A percentile compares a stretch with the other conserved stretches of the same genome.
phyloP scores from a whole-genome alignment of 345 rosid genomes.

The Chamaenerion angustifolium region DNA sequence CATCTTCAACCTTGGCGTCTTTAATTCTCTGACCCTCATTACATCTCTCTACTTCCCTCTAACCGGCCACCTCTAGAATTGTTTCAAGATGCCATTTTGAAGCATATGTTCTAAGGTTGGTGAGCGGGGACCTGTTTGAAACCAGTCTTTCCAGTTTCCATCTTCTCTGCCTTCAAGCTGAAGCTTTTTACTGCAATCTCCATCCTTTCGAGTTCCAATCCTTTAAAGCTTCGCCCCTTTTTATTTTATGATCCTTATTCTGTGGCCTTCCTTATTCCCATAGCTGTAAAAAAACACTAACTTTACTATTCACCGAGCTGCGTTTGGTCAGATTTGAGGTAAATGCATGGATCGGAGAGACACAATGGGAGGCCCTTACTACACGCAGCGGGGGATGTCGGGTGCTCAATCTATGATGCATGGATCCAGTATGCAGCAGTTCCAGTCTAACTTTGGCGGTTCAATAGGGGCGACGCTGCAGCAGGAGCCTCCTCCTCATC shows the following conservation, averaged over 20 bases:
- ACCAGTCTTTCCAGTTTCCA: slow-evolving; percentile 11
- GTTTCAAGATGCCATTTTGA: too few relatives aligned
- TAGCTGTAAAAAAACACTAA: too few relatives aligned
- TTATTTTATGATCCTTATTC: not conserved
- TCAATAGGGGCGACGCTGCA: slow-evolving; percentile 35
- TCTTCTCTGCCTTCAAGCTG: slow-evolving; percentile 32
- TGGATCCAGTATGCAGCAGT: slow-evolving; percentile 31
- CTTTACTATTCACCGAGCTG: too few relatives aligned
- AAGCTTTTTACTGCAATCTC: slow-evolving; percentile 19
- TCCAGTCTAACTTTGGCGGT: slow-evolving; percentile 40
- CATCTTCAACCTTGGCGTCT: too few relatives aligned
- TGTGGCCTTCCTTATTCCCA: not conserved
- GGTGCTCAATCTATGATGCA: slow-evolving; percentile 36
- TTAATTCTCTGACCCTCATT: too few relatives aligned
- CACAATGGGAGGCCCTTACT: slow-evolving; percentile 68
- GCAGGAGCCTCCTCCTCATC: slow-evolving; percentile 41
- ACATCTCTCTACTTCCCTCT: too few relatives aligned
- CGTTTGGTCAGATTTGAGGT: slow-evolving; percentile 10
- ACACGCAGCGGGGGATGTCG: slow-evolving; percentile 63
- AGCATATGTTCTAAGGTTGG: slow-evolving; percentile 19
- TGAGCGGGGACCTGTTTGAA: slow-evolving; percentile 25
- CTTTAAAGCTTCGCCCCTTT: not conserved
- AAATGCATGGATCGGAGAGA: slow-evolving; percentile 98
- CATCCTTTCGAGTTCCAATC: not conserved
- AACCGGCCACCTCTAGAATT: too few relatives aligned